Evolutionary conservation across 1,284 basidiomycete species (phyloP), one percentile per base, ranked within the genome.

Genomic region (Pseudozyma sp.): DNA sequence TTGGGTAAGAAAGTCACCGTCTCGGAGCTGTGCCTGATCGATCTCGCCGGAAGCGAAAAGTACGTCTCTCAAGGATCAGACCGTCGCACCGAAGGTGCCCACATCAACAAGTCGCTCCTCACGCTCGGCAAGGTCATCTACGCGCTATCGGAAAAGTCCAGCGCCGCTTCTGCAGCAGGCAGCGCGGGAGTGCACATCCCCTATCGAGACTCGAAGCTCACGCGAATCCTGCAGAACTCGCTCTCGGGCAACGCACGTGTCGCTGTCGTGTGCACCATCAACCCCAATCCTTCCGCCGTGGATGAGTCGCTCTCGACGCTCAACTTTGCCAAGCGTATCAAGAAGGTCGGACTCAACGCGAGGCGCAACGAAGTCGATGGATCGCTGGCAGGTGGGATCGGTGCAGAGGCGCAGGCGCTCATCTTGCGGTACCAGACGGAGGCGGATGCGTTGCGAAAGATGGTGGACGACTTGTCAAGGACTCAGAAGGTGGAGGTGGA

Each of bases 1-100:
- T 16, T 40, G 4, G 73, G 72, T n/a, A 77, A 75, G n/a, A 80
- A 74, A 45, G 73, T 80, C 11, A 73, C 78, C 3, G 66, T 83
- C 40, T 77, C 74, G 60, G 72, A 81, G 60, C 80, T 93, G 88
- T 92, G 90, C 84, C 87, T 97, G 47, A 95, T 97, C 69, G 95
- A 99, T 87, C 87, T 99, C n/a, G 96, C 96, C 47, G 96, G 96
- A 0, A 96, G 93, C 1, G 96, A 99, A 84, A 94, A 92, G 84
- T 85, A 94, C 93, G 74, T 81, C 24, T 68, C 65, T 16, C 74
- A 80, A 30, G 78, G 80, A 6, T 53, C 68, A 11, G 68, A 75
- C 13, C 68, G 80, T 4, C 68, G 81, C 2, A 58, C 79, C 0
- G 81, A 83, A 54, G 81, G 88, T 13, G 86, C 87, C 45, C 86